Conservation (phyloP, 2,329 filamentous ascomycete species). For the Didymella segeticola region DNA sequence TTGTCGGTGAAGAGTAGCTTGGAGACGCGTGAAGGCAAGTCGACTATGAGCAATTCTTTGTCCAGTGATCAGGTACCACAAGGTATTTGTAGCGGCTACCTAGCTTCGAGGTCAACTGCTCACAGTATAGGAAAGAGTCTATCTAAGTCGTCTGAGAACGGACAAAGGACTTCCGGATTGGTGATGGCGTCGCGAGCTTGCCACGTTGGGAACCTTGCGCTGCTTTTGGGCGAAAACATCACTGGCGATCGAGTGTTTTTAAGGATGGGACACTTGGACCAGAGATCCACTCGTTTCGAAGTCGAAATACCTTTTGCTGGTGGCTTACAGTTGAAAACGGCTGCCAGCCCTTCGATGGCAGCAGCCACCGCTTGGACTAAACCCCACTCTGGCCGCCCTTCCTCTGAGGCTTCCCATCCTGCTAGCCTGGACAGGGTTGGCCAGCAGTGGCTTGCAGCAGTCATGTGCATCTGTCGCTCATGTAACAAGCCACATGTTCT, state of each 20-base stretch:
- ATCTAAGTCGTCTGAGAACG: constrained; percentile 46
- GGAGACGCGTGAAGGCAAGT: constrained; percentile 42
- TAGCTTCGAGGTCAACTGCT: constrained; percentile 43
- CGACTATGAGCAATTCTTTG: constrained; percentile 46
- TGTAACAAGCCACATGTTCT: constrained; percentile 27
- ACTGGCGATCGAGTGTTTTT: constrained; percentile 27
- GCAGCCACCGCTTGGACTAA: constrained; percentile 33
- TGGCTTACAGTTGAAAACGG: constrained; percentile 42
- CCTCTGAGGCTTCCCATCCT: constrained; percentile 21
- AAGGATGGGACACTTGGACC: constrained; percentile 18
- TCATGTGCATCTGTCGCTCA: constrained; percentile 34
- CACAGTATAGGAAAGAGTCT: constrained; percentile 43
- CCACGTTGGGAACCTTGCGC: constrained; percentile 40
- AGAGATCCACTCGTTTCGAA: constrained; percentile 27
- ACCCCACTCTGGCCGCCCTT: constrained; percentile 32
- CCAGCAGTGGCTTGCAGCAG: constrained; percentile 31
- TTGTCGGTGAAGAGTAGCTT: constrained; percentile 41
- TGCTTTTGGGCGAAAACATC: constrained; percentile 43
- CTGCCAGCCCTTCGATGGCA: constrained; percentile 32
- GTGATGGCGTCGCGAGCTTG: constrained; percentile 42
- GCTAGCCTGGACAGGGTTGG: constrained; percentile 28
- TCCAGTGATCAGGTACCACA: constrained; percentile 40
- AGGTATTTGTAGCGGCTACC: constrained; percentile 50
- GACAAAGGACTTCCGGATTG: constrained; percentile 51
- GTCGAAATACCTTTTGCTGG: constrained; percentile 35